Evolutionary conservation across 2,329 filamentous ascomycete species (phyloP).

Genomic region (Lasiodiplodia citricola): DNA sequence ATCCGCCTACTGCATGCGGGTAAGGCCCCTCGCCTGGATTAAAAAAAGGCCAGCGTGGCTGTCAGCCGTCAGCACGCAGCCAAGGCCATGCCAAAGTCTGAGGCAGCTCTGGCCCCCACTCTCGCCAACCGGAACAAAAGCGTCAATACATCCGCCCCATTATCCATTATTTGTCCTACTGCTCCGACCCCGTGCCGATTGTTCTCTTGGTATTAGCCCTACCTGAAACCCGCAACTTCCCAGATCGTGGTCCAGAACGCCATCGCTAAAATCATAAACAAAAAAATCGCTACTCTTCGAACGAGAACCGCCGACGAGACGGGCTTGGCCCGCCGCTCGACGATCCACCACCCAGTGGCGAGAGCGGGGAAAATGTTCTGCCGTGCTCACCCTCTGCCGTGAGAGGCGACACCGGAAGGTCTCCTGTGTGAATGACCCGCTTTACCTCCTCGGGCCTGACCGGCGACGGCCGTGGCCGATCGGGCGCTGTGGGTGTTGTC

Average conservation of each 20-base stretch:
- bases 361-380: constrained; percentile 34
- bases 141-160: constrained; percentile 23
- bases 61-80: constrained; percentile 19
- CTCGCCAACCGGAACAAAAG: constrained; percentile 18
- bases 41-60: constrained; percentile 12
- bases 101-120: constrained; percentile 16
- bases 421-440: constrained; percentile 18
- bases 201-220: constrained; percentile 17
- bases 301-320: constrained; percentile 43
- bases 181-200: constrained; percentile 8
- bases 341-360: constrained; percentile 38
- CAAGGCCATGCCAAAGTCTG: background rate
- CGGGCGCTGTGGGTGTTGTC: constrained; percentile 20
- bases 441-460: constrained; percentile 21
- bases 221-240: constrained; percentile 17
- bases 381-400: constrained; percentile 8
- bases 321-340: constrained; percentile 29
- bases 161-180: constrained; percentile 25
- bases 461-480: constrained; percentile 16
- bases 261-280: constrained; percentile 13
- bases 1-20: constrained; percentile 11
- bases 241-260: constrained; percentile 13
- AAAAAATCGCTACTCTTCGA: constrained; percentile 24
- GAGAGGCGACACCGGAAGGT: constrained; percentile 14
- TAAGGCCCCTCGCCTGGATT: background rate